Percentiles rank a stretch among this genome's conserved stretches.
phyloP scores from a whole-genome alignment of 768 basidiomycete species.

The Naganishia friedmannii region DNA sequence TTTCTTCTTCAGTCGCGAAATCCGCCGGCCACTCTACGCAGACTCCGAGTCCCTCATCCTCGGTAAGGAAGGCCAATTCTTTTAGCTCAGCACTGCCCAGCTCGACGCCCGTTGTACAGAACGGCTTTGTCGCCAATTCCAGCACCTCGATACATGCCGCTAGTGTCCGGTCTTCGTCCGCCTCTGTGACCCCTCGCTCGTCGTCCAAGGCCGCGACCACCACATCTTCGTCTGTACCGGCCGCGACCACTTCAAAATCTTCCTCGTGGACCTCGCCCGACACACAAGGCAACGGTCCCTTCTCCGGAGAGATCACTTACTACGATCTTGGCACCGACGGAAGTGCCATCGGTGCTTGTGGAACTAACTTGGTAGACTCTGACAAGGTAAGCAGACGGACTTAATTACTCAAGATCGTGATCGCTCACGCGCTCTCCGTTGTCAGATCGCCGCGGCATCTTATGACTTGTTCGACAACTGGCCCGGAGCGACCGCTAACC shows the following conservation, averaged over 20 bases:
- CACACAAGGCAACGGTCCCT: constrained; percentile 57
- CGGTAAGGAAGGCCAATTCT: background rate
- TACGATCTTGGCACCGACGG: constrained; percentile 21
- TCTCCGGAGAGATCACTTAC: constrained; percentile 57
- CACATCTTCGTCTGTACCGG: constrained; percentile 18
- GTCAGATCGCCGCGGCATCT: constrained; percentile 58
- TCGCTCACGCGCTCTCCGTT: background rate
- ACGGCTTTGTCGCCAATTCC: background rate
- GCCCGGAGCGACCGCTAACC: constrained; percentile 60
- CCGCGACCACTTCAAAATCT: constrained; percentile 32
- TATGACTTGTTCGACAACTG: constrained; percentile 60
- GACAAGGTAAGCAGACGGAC: constrained; percentile 2
- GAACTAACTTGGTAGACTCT: constrained; percentile 25
- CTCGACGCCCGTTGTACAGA: background rate
- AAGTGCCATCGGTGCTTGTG: constrained; percentile 22
- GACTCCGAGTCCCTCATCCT: background rate
- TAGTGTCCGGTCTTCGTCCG: constrained; percentile 23
- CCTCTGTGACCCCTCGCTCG: constrained; percentile 38
- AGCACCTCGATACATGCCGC: background rate
- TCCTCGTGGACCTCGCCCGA: constrained; percentile 23
- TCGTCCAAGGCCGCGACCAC: constrained; percentile 32
- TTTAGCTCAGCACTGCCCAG: background rate
- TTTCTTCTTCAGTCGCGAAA: background rate
- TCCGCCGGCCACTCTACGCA: background rate
- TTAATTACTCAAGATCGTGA: background rate